Base-by-base conservation (phyloP, 2,329 filamentous ascomycete species). In the Byssothecium circinans region DNA sequence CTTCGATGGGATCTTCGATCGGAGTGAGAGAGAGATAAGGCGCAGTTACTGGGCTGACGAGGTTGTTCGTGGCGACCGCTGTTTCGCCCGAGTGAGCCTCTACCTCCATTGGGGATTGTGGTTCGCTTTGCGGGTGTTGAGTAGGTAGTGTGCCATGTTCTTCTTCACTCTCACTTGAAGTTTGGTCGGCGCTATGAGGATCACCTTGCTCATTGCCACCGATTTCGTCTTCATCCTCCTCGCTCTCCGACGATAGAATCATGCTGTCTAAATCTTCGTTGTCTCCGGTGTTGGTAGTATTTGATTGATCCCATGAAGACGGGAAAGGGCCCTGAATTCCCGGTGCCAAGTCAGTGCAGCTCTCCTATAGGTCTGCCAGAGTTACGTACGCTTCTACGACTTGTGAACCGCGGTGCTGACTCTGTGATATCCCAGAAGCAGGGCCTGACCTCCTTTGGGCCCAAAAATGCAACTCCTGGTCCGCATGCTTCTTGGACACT, bases 401-500 rank as follows among this genome's bases (percentile, higher is more conserved):
- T 14, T 11, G 15, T 18, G 29, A 34, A 45, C 8, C 41, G 43
- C 11, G 6, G 8, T 39, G 27, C 19, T n/a, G 22, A 19, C n/a
- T 47, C 27, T 3, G 22, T 33, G 37, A 46, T 43, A 48, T 48
- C 41, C 61, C 56, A 54, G 32, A 52, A 53, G 15, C 37, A 40
- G 8, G 47, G 43, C 2, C 4, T n/a, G 18, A n/a, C 15, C 8
- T 18, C 10, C 1, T 27, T 18, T 2, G 23, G 29, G 10, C 27
- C n/a, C 3, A 35, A 14, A 8, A 36, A 4, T 7, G 14, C 15
- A n/a, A 38, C 12, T 14, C 41, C 33, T 15, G 37, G 12, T 3
- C 53, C 51, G 19, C 53, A 55, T 2, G 53, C 55, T n/a, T 57
- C 57, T n/a, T 38, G 5, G 2, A 45, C 12, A 6, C 44, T 45